Percentiles rank a stretch among this genome's conserved stretches.
Conservation (phyloP, 1,139 yeast species). For the Geotrichum australiense region DNA sequence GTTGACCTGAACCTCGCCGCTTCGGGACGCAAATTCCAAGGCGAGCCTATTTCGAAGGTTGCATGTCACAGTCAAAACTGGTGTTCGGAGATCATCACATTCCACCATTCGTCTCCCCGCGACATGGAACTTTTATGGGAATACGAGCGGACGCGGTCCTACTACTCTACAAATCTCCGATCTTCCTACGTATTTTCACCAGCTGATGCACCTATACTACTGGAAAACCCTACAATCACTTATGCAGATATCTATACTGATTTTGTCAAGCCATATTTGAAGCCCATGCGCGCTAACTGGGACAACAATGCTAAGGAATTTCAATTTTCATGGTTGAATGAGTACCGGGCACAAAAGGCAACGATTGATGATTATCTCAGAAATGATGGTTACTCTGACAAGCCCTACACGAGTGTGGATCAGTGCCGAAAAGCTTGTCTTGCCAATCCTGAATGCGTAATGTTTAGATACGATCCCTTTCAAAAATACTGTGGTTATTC, state of each 20-base stretch:
- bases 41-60: slow-evolving; percentile 27
- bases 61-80: slow-evolving; percentile 23
- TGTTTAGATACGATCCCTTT: slow-evolving; percentile 31
- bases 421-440: slow-evolving; percentile 27
- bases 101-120: slow-evolving; percentile 32
- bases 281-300: slow-evolving; percentile 25
- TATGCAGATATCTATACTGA: slow-evolving; percentile 26
- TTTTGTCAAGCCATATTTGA: slow-evolving; percentile 26
- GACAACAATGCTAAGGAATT: slow-evolving; percentile 30
- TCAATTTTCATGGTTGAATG: slow-evolving; percentile 24
- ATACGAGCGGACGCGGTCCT: slow-evolving; percentile 30
- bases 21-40: slow-evolving; percentile 30
- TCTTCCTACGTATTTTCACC: slow-evolving; percentile 13
- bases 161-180: slow-evolving; percentile 8
- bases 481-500: slow-evolving; percentile 30
- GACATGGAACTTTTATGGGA: slow-evolving; percentile 35
- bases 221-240: slow-evolving; percentile 17
- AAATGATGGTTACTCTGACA: slow-evolving; percentile 14
- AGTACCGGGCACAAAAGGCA: slow-evolving; percentile 14
- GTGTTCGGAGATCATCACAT: slow-evolving; percentile 33
- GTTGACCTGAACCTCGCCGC: slow-evolving; percentile 23
- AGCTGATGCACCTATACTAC: slow-evolving; percentile 11
- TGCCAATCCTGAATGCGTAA: slow-evolving; percentile 25
- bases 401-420: slow-evolving; percentile 23
- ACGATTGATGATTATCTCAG: slow-evolving; percentile 14